Conservation (phyloP, 2,329 filamentous ascomycete genomes). For the Huntiella omanensis region DNA sequence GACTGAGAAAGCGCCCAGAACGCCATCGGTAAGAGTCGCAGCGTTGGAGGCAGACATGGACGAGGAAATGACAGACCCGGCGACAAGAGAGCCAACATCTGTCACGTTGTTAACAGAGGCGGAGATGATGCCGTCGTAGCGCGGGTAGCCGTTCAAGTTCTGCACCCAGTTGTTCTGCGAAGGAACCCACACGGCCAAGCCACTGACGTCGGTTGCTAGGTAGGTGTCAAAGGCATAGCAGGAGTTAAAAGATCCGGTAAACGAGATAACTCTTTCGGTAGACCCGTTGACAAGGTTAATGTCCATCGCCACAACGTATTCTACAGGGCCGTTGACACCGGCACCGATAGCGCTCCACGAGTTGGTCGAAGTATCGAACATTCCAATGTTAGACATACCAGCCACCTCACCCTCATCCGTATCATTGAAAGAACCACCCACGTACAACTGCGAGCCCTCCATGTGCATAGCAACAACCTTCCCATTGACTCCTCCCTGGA, state of each 20-base stretch:
- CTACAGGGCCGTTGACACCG: constrained; percentile 66
- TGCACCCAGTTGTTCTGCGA: constrained; percentile 74
- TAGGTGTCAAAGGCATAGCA: constrained; percentile 51
- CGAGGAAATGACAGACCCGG: constrained; percentile 64
- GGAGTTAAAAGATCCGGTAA: constrained; percentile 63
- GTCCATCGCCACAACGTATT: constrained; percentile 53
- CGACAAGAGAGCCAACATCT: constrained; percentile 48
- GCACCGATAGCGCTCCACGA: constrained; percentile 65
- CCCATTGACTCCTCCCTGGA: constrained; percentile 60
- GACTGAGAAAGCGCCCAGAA: constrained; percentile 38
- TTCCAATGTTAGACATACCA: constrained; percentile 58
- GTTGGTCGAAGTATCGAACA: constrained; percentile 50
- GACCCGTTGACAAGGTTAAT: constrained; percentile 56
- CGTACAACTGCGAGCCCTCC: constrained; percentile 49
- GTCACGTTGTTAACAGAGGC: constrained; percentile 47
- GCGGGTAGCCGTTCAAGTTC: constrained; percentile 48
- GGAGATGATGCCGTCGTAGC: constrained; percentile 54
- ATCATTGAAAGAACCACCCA: constrained; percentile 70
- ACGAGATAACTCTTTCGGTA: constrained; percentile 54
- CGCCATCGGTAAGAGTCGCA: constrained; percentile 39
- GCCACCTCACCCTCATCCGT: constrained; percentile 40
- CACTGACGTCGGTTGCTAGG: constrained; percentile 40
- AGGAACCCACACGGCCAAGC: constrained; percentile 84
- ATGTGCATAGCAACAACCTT: constrained; percentile 54
- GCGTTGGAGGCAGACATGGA: constrained; percentile 55